These are phyloP conservation scores for Cnidoscolus chayamansa DNA, from an alignment of 441 rosid species.

Conservation along the genomic window DNA sequence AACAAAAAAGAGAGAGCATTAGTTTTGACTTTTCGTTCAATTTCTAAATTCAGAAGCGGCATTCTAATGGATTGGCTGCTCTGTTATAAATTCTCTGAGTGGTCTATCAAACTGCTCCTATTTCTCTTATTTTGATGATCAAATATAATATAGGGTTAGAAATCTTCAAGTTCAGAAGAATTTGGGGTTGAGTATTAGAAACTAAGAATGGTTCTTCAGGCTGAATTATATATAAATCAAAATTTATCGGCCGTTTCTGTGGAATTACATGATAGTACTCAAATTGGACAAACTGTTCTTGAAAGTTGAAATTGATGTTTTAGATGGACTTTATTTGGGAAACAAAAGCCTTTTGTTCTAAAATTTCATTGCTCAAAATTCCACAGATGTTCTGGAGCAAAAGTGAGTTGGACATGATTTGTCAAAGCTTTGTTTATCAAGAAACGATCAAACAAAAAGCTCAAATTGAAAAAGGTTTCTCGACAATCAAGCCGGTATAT, in stretches of 20 bases:
- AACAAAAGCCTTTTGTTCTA: neutral
- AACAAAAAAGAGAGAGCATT: neutral
- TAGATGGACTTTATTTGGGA: neutral
- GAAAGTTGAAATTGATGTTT: slow-evolving; percentile 2
- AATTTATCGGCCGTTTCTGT: neutral
- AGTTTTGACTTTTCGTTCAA: neutral
- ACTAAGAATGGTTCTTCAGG: neutral
- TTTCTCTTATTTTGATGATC: neutral
- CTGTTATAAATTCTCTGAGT: neutral
- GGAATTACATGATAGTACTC: neutral
- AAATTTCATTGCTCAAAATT: slow-evolving; percentile 27
- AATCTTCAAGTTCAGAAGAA: neutral
- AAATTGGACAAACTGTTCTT: slow-evolving; percentile 3
- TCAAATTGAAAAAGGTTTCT: slow-evolving; percentile 51
- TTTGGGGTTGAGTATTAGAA: neutral
- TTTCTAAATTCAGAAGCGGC: neutral
- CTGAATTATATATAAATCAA: neutral
- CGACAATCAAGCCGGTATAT: slow-evolving; percentile 44
- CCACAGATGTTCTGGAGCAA: slow-evolving; percentile 70
- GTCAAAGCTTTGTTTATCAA: slow-evolving; percentile 50
- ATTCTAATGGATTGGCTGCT: neutral
- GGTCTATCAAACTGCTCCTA: slow-evolving; percentile 1
- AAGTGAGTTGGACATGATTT: slow-evolving; percentile 65
- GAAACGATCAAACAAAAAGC: slow-evolving; percentile 60
- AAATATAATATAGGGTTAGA: neutral